These are phyloP conservation scores for Aspergillus steynii DNA, from an alignment of 495 filamentous ascomycete genomes.

Conservation along the genomic window DNA sequence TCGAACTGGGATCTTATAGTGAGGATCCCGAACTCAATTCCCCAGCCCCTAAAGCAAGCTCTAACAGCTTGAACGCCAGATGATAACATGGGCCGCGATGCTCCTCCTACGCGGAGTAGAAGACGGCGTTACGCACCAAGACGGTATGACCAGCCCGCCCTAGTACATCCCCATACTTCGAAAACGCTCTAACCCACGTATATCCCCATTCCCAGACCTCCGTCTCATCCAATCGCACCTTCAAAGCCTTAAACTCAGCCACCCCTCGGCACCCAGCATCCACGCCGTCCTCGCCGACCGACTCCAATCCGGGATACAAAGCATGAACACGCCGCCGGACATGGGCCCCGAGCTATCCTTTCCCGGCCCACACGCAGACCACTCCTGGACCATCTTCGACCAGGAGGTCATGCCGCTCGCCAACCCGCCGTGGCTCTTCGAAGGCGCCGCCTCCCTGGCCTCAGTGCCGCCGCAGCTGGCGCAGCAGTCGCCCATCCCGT, in stretches of 20 bases:
- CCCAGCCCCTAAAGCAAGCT: neutral
- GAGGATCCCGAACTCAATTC: conserved; percentile 3
- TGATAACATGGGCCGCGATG: conserved; percentile 45
- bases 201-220: conserved; percentile 26
- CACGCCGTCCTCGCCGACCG: conserved; percentile 33
- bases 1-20: conserved; percentile 45
- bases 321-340: conserved; percentile 41
- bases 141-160: conserved; percentile 26
- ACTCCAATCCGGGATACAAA: conserved; percentile 37
- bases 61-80: conserved; percentile 14
- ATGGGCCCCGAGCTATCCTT: conserved; percentile 26
- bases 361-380: conserved; percentile 24
- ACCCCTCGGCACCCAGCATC: conserved; percentile 33
- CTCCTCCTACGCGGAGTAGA: conserved; percentile 41
- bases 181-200: neutral
- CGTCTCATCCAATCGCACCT: conserved; percentile 37
- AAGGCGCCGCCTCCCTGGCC: conserved; percentile 15
- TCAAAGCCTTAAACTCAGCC: conserved; percentile 30
- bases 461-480: conserved; percentile 1
- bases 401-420: conserved; percentile 39
- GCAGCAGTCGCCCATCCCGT: neutral
- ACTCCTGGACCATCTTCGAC: conserved; percentile 43
- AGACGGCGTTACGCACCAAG: conserved; percentile 39
- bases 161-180: neutral
- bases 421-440: conserved; percentile 32